These are phyloP conservation scores for Cryoendolithus antarcticus DNA, from an alignment of 2,329 filamentous ascomycete species.

Conservation along the genomic window DNA sequence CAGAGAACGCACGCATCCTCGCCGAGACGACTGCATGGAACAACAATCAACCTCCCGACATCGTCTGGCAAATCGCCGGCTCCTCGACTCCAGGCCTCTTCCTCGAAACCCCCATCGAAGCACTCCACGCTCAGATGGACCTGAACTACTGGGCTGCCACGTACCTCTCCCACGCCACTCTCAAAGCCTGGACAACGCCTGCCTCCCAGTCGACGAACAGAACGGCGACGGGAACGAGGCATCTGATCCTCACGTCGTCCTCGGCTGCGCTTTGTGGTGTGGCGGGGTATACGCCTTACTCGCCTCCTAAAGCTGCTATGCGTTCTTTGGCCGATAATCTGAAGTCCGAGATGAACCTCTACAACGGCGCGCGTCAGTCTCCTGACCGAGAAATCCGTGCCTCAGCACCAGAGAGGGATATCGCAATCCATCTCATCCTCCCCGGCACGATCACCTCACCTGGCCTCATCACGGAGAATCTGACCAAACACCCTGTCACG, in stretches of 20 bases:
- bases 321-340: conserved; percentile 73
- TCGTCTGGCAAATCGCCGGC: conserved; percentile 87
- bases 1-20: conserved; percentile 59
- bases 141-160: conserved; percentile 80
- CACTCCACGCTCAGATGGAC: conserved; percentile 70
- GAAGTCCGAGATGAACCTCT: conserved; percentile 71
- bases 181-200: conserved; percentile 58
- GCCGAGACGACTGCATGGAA: conserved; percentile 70
- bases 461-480: conserved; percentile 63
- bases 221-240: conserved; percentile 39
- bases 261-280: conserved; percentile 63
- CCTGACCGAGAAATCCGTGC: conserved; percentile 6
- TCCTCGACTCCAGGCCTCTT: conserved; percentile 63
- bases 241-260: conserved; percentile 81
- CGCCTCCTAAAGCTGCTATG: conserved; percentile 74
- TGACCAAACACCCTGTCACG: conserved; percentile 69
- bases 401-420: conserved; percentile 43
- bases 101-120: conserved; percentile 56
- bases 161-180: conserved; percentile 71
- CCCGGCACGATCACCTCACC: conserved; percentile 73
- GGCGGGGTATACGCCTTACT: conserved; percentile 73
- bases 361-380: conserved; percentile 50
- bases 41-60: conserved; percentile 56
- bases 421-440: conserved; percentile 70
- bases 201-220: conserved; percentile 20